Conservation (phyloP, 768 basidiomycete species). For the Serpula lacrymans region DNA sequence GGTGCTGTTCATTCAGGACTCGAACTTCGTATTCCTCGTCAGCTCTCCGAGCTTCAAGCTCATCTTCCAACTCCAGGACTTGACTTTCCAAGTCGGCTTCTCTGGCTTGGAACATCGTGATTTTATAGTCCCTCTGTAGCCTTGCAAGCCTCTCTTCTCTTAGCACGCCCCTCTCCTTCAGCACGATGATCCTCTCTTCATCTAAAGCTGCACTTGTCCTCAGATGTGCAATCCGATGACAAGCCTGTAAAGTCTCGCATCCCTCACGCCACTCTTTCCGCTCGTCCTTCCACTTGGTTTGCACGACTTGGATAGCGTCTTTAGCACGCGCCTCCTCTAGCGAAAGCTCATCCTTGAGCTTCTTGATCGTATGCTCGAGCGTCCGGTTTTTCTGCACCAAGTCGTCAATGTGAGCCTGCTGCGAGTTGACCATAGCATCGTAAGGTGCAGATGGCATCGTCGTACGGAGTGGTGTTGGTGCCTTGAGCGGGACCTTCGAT, state of each 20-base stretch:
- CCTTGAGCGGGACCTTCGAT: constrained; percentile 3
- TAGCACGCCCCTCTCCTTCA: constrained; percentile 51
- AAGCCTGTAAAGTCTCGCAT: constrained; percentile 58
- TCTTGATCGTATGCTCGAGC: constrained; percentile 58
- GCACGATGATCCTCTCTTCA: constrained; percentile 44
- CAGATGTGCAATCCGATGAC: constrained; percentile 64
- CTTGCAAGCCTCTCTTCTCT: constrained; percentile 57
- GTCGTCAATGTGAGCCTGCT: constrained; percentile 69
- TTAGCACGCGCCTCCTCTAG: constrained; percentile 42
- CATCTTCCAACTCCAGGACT: constrained; percentile 50
- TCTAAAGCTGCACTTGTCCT: constrained; percentile 52
- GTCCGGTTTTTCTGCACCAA: constrained; percentile 66
- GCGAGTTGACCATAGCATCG: constrained; percentile 53
- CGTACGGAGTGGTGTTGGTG: constrained; percentile 6
- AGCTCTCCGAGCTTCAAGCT: constrained; percentile 26
- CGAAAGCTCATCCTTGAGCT: constrained; percentile 46
- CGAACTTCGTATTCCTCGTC: constrained; percentile 7
- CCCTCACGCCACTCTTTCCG: constrained; percentile 58
- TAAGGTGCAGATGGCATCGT: constrained; percentile 24
- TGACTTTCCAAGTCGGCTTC: constrained; percentile 58
- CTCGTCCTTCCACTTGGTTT: constrained; percentile 48
- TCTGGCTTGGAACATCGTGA: constrained; percentile 62
- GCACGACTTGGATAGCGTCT: constrained; percentile 39
- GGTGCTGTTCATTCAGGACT: constrained; percentile 22
- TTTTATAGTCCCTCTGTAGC: constrained; percentile 61